A percentile compares a stretch with the other conserved stretches of the same genome.
Conservation (phyloP, 1,139 yeast genomes). For the Blastobotrys persicus region DNA sequence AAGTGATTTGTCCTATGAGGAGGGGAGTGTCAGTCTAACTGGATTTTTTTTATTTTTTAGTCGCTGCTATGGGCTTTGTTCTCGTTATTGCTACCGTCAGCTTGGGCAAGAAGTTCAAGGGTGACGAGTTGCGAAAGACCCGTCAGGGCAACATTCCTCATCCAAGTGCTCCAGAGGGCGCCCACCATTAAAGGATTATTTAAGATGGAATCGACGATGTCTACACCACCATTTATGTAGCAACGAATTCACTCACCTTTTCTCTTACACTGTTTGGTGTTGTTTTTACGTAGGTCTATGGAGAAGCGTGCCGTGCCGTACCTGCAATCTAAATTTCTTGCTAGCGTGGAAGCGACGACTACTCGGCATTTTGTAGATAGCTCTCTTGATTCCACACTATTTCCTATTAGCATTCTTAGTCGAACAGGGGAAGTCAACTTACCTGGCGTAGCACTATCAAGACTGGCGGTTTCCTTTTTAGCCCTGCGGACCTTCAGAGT, state of each 20-base stretch:
- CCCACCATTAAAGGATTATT: conserved; percentile 8
- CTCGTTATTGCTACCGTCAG: conserved; percentile 30
- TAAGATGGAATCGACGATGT: not conserved
- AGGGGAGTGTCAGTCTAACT: too few relatives aligned
- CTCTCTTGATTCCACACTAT: conserved; percentile 5
- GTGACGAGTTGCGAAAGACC: conserved; percentile 31
- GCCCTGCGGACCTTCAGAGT: conserved; percentile 32
- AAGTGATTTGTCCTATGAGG: too few relatives aligned
- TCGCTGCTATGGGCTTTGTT: conserved; percentile 35
- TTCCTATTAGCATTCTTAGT: not conserved
- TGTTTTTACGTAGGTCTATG: too few relatives aligned
- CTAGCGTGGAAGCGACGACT: not conserved
- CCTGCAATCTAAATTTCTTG: not conserved
- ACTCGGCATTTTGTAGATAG: not conserved
- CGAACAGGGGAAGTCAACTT: conserved; percentile 8
- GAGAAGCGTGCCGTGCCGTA: not conserved
- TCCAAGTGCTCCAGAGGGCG: conserved; percentile 6
- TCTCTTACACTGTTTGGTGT: not conserved
- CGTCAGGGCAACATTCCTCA: conserved; percentile 29
- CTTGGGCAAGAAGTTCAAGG: conserved; percentile 27
- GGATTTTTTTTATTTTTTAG: conserved; percentile 19
- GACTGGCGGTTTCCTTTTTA: conserved; percentile 15
- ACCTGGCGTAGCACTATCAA: conserved; percentile 21
- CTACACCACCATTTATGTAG: not conserved
- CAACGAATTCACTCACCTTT: not conserved